Evolutionary conservation across 2,329 filamentous ascomycete genomes (phyloP), one percentile per base, ranked within the genome.

Genomic region (Aureobasidium sp.): DNA sequence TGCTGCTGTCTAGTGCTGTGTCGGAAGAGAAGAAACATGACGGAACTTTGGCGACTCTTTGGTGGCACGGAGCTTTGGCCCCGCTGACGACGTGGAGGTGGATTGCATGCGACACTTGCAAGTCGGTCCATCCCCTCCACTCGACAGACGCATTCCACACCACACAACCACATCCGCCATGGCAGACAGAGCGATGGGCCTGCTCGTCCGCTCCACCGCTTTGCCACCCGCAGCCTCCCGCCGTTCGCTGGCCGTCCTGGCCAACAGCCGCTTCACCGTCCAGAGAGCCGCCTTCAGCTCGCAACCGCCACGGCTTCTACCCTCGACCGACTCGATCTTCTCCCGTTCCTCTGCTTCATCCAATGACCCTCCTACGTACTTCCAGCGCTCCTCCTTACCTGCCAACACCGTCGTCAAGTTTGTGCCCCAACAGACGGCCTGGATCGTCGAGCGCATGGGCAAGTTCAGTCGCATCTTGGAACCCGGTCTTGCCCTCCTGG

Each of bases 391-490:
- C 39, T 71, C 76, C 19, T 78, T 96, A 49, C 93, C 93, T 24
- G 88, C 90, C 61, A 98, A 98, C 73, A 98, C 93, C 3, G 77
- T 98, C 58, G 77, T 98, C 63, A 88, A 91, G 56, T 98, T 97
- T 71, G 93, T 98, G 37, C 93, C 93, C n/a, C 93, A 98, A 73
- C 93, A 98, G 76, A 97, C 91, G 63, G 93, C 93, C 70, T 98
- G 93, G 93, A 91, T 98, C 56, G 93, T 98, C 54, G 93, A 98
- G 80, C 90, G 93, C 66, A 98, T 98, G 93, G 93, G 93, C 64
- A 93, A 90, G 72, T 98, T 95, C 75, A 86, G 88, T 73, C 81
- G 90, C 56, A 96, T 98, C 64, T 76, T 98, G 47, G 82, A 96
- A 63, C 93, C 93, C 3, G 93, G 93, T 54, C 77, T 98, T 57